Evolutionary conservation across 1,284 basidiomycete genomes (phyloP).

Genomic region (Paramarasmius palmivorus): DNA sequence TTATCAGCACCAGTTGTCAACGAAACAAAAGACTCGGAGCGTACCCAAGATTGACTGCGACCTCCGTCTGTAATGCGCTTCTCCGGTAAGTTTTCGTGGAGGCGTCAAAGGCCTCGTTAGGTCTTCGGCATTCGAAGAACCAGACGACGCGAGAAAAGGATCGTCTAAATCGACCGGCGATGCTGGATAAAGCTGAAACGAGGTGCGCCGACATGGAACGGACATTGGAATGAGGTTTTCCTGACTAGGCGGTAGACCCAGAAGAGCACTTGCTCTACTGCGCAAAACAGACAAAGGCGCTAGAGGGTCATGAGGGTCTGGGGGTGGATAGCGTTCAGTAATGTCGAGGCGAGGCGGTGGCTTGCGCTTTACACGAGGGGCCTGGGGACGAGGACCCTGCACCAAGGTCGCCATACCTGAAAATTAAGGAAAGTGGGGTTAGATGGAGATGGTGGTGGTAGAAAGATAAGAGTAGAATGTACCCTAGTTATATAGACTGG

Average conservation of each 20-base stretch:
- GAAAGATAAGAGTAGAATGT: neutral
- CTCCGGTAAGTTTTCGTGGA: neutral
- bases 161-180: neutral
- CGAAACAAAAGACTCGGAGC: neutral
- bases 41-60: constrained; percentile 2
- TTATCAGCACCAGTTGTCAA: neutral
- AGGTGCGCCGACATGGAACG: neutral
- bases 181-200: constrained; percentile 4
- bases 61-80: neutral
- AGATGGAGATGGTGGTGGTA: neutral
- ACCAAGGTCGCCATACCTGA: neutral
- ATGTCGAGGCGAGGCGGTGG: constrained; percentile 31
- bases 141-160: neutral
- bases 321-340: constrained; percentile 32
- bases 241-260: constrained; percentile 1
- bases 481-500: neutral
- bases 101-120: no score
- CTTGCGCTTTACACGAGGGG: constrained; percentile 30
- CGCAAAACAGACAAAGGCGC: constrained; percentile 34
- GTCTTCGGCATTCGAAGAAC: neutral
- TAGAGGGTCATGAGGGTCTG: constrained; percentile 37
- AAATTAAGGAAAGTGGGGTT: no score
- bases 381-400: neutral
- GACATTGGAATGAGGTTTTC: neutral
- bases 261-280: constrained; percentile 8